A percentile compares a stretch with the other conserved stretches of the same genome.
Evolutionary conservation across 176 grass and related monocot genomes (phyloP).

Genomic region (Avena sativa): DNA sequence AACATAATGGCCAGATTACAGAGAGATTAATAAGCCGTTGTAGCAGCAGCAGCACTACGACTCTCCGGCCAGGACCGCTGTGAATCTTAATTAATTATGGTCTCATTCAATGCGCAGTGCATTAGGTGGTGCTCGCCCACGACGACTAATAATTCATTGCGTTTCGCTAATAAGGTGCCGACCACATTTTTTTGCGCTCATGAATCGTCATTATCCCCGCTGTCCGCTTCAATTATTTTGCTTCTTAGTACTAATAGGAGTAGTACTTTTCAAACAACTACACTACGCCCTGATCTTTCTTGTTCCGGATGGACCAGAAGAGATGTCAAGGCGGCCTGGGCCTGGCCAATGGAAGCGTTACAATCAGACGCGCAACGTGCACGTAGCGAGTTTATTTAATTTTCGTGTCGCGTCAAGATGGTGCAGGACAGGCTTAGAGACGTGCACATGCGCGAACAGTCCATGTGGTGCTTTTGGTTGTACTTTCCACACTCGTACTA

Average conservation of each 20-base stretch:
- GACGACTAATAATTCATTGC: neutral
- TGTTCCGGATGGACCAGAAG: no score
- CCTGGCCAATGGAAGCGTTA: neutral
- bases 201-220: neutral
- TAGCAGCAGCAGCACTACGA: neutral
- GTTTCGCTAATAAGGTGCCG: neutral
- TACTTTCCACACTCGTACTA: neutral
- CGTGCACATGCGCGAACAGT: neutral
- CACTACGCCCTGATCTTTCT: neutral
- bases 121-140: neutral
- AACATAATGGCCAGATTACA: constrained; percentile 8
- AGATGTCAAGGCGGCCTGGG: neutral
- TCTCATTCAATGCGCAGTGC: constrained; percentile 5
- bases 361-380: neutral
- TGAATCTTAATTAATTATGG: constrained; percentile 14
- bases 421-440: neutral
- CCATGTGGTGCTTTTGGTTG: constrained; percentile 26
- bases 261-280: neutral
- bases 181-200: no score
- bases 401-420: neutral
- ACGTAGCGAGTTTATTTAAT: neutral
- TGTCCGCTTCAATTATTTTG: neutral
- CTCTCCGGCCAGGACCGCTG: neutral
- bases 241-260: no score
- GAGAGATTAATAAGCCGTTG: constrained; percentile 27